Conservation (phyloP, 345 rosid genomes). For the Melastoma malabathricum region DNA sequence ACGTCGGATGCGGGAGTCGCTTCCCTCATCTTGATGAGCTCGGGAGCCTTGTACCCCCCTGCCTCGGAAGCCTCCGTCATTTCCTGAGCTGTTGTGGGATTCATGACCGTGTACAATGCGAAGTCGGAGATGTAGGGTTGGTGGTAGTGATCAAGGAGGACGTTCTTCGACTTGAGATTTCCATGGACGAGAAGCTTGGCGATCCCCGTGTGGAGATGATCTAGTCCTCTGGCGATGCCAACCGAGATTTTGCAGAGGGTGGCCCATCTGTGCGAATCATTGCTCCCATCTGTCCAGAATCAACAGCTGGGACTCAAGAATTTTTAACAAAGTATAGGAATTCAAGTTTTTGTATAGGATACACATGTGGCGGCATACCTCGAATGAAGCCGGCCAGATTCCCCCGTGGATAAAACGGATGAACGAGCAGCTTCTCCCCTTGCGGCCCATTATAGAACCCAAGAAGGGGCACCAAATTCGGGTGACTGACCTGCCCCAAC, state of each 20-base stretch:
- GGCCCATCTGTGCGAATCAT: constrained; percentile 45
- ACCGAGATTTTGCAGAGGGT: constrained; percentile 35
- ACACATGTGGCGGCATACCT: constrained; percentile 19
- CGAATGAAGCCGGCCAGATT: constrained; percentile 58
- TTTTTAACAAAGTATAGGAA: too few relatives aligned
- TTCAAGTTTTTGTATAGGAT: too few relatives aligned
- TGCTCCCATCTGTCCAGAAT: constrained; percentile 33
- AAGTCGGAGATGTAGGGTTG: constrained; percentile 57
- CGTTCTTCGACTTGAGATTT: constrained; percentile 72
- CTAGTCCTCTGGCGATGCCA: constrained; percentile 61
- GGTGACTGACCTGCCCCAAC: constrained; percentile 57
- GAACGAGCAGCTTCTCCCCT: constrained; percentile 84
- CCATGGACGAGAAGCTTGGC: constrained; percentile 65
- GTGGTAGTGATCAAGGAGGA: constrained; percentile 42
- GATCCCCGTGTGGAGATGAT: constrained; percentile 62
- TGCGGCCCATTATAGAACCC: constrained; percentile 83
- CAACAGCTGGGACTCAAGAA: background rate
- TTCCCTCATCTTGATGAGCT: constrained; percentile 84
- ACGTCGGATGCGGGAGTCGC: constrained; percentile 55
- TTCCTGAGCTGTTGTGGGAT: constrained; percentile 51
- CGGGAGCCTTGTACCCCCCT: constrained; percentile 88
- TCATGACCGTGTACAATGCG: constrained; percentile 54
- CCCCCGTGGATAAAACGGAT: constrained; percentile 55
- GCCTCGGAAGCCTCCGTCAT: constrained; percentile 63
- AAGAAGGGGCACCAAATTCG: constrained; percentile 76